A percentile compares a stretch with the other conserved stretches of the same genome.
Conservation (phyloP, 1,284 basidiomycete species). For the Cutaneotrichosporon mucoides region DNA sequence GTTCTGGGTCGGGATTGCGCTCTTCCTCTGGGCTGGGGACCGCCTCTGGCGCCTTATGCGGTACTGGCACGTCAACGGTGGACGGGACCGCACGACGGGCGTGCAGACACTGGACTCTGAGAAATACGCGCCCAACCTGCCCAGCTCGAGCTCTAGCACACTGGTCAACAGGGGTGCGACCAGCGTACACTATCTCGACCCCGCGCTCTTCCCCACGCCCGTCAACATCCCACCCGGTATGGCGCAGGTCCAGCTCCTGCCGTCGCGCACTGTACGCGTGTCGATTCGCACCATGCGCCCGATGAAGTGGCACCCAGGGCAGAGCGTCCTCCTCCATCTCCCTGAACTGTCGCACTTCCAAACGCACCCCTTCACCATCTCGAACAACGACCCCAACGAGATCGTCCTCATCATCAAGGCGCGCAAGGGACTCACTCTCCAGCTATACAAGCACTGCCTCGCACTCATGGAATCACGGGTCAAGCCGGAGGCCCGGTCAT, state of each 20-base stretch:
- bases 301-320: slow-evolving; percentile 68
- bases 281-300: slow-evolving; percentile 62
- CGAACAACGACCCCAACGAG: slow-evolving; percentile 62
- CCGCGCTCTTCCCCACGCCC: slow-evolving; percentile 9
- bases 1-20: slow-evolving; percentile 60
- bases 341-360: slow-evolving; percentile 65
- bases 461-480: background rate
- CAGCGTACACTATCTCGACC: slow-evolving; percentile 1
- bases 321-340: slow-evolving; percentile 61
- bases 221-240: slow-evolving; percentile 51
- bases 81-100: slow-evolving; percentile 24
- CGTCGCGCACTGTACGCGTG: slow-evolving; percentile 70
- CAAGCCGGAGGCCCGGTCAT: slow-evolving; percentile 29
- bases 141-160: slow-evolving; percentile 1
- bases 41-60: slow-evolving; percentile 59
- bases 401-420: slow-evolving; percentile 72
- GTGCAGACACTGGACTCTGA: slow-evolving; percentile 9
- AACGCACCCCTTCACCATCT: slow-evolving; percentile 78
- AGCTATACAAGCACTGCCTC: slow-evolving; percentile 59
- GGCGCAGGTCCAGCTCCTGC: slow-evolving; percentile 70
- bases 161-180: background rate
- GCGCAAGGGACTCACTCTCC: slow-evolving; percentile 68
- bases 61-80: slow-evolving; percentile 63
- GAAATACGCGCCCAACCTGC: background rate
- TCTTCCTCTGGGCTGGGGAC: slow-evolving; percentile 64